Base-by-base conservation (phyloP, 495 filamentous ascomycete species). In the Penicillium daleae region DNA sequence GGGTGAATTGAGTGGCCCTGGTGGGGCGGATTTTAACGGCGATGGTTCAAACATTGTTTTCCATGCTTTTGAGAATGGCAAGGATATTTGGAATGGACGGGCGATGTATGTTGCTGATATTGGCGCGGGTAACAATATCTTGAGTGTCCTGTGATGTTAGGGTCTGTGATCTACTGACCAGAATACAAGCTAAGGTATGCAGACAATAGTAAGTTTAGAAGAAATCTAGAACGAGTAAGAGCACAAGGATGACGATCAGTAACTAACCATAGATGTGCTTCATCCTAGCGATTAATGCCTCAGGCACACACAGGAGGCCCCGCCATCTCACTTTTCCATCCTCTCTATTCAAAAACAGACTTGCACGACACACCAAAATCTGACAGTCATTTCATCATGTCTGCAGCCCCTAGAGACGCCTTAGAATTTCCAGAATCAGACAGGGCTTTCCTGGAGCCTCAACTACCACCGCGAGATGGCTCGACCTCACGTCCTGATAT, bases 1-100 rank as follows among this genome's bases (percentile, higher is more conserved):
- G 24, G 72, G 71, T 0, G 59, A 67, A 27, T 56, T 85, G 40
- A 73, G 71, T 26, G 78, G 79, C n/a, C 84, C 83, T 3, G 82
- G 84, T 12, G 81, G 83, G 0, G 78, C 81, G 12, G 78, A 74
- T 50, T 76, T 73, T 24, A 66, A 65, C n/a, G 54, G 56, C 3
- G 79, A 75, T 56, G 77, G 71, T 0, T 67, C 70, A 29, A 74
- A 72, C 52, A 69, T 85, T 63, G 73, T 81, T 0, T 85, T 83
- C 59, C 80, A 85, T 68, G 76, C 77, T 3, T 66, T 64, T 46
- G 35, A 59, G 37, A 66, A 72, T 53, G 63, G 67, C 10, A 27
- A 66, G 39, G 60, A 66, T 8, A 60, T 66, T 54, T 55, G 55
- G 10, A 31, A 69, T 27, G 66, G 61, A 13, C 53, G 66, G 35